Base-by-base conservation (phyloP, 1,139 yeast genomes). In the Sugiyamaella japonica region DNA sequence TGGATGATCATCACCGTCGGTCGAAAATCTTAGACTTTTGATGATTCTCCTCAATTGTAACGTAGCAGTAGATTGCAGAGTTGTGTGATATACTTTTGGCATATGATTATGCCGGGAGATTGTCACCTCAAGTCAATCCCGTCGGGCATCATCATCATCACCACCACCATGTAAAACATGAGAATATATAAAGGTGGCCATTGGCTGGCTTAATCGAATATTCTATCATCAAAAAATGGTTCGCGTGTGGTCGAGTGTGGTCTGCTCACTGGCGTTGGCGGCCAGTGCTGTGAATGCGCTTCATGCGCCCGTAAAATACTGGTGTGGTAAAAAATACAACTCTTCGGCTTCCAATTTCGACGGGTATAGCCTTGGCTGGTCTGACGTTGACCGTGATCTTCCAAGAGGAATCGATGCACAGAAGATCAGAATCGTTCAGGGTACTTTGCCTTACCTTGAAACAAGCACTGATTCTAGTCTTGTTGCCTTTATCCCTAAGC, bases 261-360 rank as follows among this genome's bases (percentile, higher is more conserved):
- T 32, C 7, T 20, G 25, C 6, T 20, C 41, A 9, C 23, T 49
- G 41, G 43, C 36, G 7, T 15, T 43, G 13, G 36, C 37, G 23
- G 36, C 42, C 37, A 39, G 39, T 29, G 12, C 36, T 10, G 45
- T 34, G 10, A 23, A 28, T 23, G 51, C 29, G 1, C 42, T 52
- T 29, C 52, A 52, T 23, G 55, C 55, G 5, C 48, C 46, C 13
- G 23, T 56, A n/a, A 56, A 56, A 32, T 56, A 49, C 39, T 56
- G 59, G 59, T 56, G 59, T 51, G 59, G 57, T 12, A 56, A 56
- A 36, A 42, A 47, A 15, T 56, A 53, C 39, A 56, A 56, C 40
- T 43, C 59, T 17, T 46, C 59, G 4, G 45, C 37, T 5, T 48
- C 59, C 5, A 48, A 28, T 13, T 56, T 56, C 39, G 55, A 41